Conservation (phyloP, 768 basidiomycete species). For the Pisolithus albus region DNA sequence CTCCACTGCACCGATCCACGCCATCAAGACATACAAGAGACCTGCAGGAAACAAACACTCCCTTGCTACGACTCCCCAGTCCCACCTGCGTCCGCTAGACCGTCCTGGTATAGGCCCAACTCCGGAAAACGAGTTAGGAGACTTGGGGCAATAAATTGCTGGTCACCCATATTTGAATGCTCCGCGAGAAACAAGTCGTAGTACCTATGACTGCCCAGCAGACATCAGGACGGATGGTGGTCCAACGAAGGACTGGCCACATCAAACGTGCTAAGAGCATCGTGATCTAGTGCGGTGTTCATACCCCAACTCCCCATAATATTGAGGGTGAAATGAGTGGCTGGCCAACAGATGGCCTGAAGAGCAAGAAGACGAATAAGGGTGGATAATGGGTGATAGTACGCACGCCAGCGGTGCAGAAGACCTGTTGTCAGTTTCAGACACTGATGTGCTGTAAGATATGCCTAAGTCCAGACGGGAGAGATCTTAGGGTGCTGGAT, state of each 20-base stretch:
- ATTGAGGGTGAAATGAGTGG: slow-evolving; percentile 77
- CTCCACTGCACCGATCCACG: slow-evolving; percentile 52
- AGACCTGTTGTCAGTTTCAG: slow-evolving; percentile 84
- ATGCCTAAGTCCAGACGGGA: slow-evolving; percentile 42
- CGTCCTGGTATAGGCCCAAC: slow-evolving; percentile 4
- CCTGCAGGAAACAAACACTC: slow-evolving; percentile 72
- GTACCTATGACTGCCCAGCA: slow-evolving; percentile 90
- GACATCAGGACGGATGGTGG: slow-evolving; percentile 65
- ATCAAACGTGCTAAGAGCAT: slow-evolving; percentile 16
- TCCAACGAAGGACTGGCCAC: slow-evolving; percentile 28
- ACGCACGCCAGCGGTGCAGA: slow-evolving; percentile 81
- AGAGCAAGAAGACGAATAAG: slow-evolving; percentile 88
- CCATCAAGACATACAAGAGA: slow-evolving; percentile 71
- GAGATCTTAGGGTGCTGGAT: background rate
- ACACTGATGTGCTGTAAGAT: slow-evolving; percentile 86
- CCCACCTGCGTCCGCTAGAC: slow-evolving; percentile 59
- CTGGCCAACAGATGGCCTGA: slow-evolving; percentile 95
- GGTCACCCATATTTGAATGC: slow-evolving; percentile 93
- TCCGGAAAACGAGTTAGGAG: slow-evolving; percentile 5
- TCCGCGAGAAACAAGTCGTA: slow-evolving; percentile 75
- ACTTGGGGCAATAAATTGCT: slow-evolving; percentile 57
- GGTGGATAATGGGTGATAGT: slow-evolving; percentile 83
- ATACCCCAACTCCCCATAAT: slow-evolving; percentile 46
- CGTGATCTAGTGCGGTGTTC: slow-evolving; percentile 4
- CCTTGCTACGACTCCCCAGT: slow-evolving; percentile 66